Evolutionary conservation across 495 filamentous ascomycete species (phyloP), one percentile per base, ranked within the genome.

Genomic region (Niebla homalea): DNA sequence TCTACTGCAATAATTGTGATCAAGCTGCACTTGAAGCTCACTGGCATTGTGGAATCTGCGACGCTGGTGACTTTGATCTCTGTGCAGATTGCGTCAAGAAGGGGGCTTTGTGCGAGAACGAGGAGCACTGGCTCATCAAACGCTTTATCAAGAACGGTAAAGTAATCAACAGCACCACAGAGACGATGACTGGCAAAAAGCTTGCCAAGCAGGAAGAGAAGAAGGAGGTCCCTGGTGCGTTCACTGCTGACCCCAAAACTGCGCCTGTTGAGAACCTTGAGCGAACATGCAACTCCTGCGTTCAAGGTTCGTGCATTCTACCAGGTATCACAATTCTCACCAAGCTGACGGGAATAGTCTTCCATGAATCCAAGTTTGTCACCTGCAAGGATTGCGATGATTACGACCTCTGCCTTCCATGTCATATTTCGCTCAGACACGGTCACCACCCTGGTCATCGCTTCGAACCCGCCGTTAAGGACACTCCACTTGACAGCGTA

Each of bases 1-100:
- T 98, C 46, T 94, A 84, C 71, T 99, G 92, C 77, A 95, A 99
- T 68, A 75, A 79, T 59, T 99, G 92, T 61, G 79, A 89, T 48
- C 66, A 67, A 20, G 74, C 79, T 32, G 87, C 96, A 57, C 72
- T 80, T 32, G 79, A 87, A 55, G 77, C 76, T 20, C 92, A 99
- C 61, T 99, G 85, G 64, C 92, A 99, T 67, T 99, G 92, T 71
- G 83, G 85, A 58, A 84, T 80, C 48, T 99, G 93, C 64, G 86
- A 95, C 54, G 72, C 82, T 46, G 92, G 92, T 25, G 93, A 99
- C 65, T 99, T 87, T 60, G 92, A 99, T 59, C 78, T 99, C 44
- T 99, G 92, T 69, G 75, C 77, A 48, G 62, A 70, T 25, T 99
- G 92, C 63, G 78, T 95, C 36, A 72, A 79, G 41, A 68, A 69